Base-by-base conservation (phyloP, 371 early-diverging fungal genomes). In the Zychaea mexicana region DNA sequence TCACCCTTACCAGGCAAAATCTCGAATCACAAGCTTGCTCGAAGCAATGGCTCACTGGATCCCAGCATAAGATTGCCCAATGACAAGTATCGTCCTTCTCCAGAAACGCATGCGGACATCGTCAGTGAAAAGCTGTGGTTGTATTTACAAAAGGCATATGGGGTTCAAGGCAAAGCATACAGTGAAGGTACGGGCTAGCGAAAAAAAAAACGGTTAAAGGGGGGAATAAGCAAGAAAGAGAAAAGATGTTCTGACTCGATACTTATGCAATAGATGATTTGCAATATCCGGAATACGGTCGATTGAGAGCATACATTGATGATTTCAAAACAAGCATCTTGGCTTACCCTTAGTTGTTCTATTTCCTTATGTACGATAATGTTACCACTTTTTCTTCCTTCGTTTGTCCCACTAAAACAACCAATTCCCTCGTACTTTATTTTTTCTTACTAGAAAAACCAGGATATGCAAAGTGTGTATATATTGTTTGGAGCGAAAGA, bases 41-140 rank as follows among this genome's bases (percentile, higher is more conserved):
- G 76, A 31, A 65, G 52, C 36, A 76, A 79, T 58, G 76, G 76
- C 24, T 69, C 69, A 46, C 33, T 79, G 31, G 76, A 79, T 53
- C 79, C 79, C 10, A 74, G 72, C 31, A 72, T 79, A 65, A 46
- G 79, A 61, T 54, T 79, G 13, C 79, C 79, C 2, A 68, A 71
- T 62, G 79, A 79, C 53, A 79, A 79, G 61, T 79, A 76, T 32
- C 72, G 79, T 30, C 79, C 79, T 19, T 65, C 76, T 5, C 79
- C 79, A 32, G 79, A 79, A 46, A 79, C 79, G 39, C 76, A 76
- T 60, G 79, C 71, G n/a, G 79, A 79, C 49, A 79, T 79, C 52
- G 57, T 79, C 15, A 79, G 79, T 64, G 74, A 76, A 33, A 70
- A 65, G 10, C 69, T 79, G 17, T 79, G 76, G 76, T 49, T 59